These are phyloP conservation scores for Excoecaria agallocha DNA, from an alignment of 345 rosid genomes.

Conservation along the genomic window DNA sequence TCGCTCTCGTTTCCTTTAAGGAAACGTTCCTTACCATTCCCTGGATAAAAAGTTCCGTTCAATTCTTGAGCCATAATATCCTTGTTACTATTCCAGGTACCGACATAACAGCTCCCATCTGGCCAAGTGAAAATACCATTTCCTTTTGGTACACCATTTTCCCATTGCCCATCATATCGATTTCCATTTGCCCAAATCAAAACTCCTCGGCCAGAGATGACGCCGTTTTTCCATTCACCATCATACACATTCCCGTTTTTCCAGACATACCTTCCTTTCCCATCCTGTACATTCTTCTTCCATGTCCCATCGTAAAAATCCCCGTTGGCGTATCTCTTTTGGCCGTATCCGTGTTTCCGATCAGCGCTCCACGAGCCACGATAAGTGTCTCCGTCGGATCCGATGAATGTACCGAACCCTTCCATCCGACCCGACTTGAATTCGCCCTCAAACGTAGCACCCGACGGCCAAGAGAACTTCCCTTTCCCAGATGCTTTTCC, in stretches of 20 bases:
- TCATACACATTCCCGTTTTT: conserved; percentile 78
- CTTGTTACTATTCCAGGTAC: conserved; percentile 37
- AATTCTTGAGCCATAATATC: conserved; percentile 31
- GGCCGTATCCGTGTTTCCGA: conserved; percentile 76
- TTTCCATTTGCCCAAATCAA: conserved; percentile 83
- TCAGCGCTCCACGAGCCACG: conserved; percentile 81
- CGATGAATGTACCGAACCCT: conserved; percentile 81
- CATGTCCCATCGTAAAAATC: conserved; percentile 81
- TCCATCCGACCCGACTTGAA: conserved; percentile 94
- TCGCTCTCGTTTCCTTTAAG: conserved; percentile 41
- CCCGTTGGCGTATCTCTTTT: conserved; percentile 83
- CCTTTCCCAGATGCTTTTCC: conserved; percentile 98
- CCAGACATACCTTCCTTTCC: conserved; percentile 88
- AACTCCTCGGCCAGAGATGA: conserved; percentile 72
- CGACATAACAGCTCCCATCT: conserved; percentile 63
- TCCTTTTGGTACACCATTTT: conserved; percentile 78
- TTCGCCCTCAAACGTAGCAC: conserved; percentile 90
- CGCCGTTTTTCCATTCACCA: conserved; percentile 89
- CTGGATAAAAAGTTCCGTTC: conserved; percentile 47
- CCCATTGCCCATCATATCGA: conserved; percentile 86
- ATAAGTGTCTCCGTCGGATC: conserved; percentile 89
- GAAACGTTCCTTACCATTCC: conserved; percentile 41
- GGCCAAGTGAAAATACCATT: conserved; percentile 67
- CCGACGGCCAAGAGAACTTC: conserved; percentile 98
- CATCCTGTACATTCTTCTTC: conserved; percentile 87